Percentiles rank a stretch among this genome's conserved stretches.
Evolutionary conservation across 208 protist genomes (phyloP).

Genomic region (Acanthamoeba castellanii): DNA sequence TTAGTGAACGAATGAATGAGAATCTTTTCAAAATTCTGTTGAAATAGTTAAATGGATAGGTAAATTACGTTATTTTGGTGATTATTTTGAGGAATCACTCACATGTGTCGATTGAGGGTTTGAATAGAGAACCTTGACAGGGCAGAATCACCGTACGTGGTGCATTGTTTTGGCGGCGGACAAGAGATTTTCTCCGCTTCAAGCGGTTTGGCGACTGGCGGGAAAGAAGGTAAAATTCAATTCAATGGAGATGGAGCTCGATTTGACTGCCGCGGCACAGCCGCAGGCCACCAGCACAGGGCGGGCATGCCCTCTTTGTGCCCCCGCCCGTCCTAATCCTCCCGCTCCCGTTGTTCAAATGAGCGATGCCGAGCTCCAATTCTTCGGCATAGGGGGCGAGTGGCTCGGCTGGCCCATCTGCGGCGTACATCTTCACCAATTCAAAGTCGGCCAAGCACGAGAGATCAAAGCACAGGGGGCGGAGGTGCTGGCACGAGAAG

Average conservation of each 20-base stretch:
- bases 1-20: too few species aligned
- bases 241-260: not conserved
- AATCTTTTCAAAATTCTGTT: too few species aligned
- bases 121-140: too few species aligned
- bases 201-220: too few species aligned
- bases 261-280: not conserved
- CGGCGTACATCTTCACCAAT: not conserved
- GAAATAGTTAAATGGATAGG: too few species aligned
- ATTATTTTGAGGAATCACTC: too few species aligned
- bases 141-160: too few species aligned
- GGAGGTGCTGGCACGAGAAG: not conserved
- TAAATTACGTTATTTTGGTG: too few species aligned
- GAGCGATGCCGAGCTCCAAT: not conserved
- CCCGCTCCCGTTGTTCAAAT: not conserved
- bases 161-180: too few species aligned
- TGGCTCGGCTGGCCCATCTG: constrained; percentile 48
- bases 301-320: not conserved
- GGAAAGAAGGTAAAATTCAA: too few species aligned
- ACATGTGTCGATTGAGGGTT: too few species aligned
- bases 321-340: not conserved
- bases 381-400: not conserved
- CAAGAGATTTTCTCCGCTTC: too few species aligned
- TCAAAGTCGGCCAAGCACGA: not conserved
- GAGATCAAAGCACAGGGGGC: not conserved
- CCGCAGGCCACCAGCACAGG: not conserved